Conservation (phyloP, 1,139 yeast genomes). For the Hanseniaspora gamundiae region DNA sequence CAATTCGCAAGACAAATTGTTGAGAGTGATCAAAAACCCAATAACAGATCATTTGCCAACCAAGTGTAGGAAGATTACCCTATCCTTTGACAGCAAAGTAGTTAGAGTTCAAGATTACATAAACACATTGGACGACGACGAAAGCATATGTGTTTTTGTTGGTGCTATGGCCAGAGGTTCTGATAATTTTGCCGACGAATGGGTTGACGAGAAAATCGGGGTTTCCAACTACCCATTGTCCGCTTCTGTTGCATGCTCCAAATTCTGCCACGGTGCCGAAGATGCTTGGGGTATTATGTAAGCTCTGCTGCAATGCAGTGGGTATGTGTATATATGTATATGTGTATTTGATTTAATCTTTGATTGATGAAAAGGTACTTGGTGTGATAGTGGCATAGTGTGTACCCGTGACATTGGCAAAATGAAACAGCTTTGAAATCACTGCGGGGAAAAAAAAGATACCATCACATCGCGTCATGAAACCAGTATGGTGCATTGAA, state of each 20-base stretch:
- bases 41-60: slow-evolving; percentile 94
- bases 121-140: slow-evolving; percentile 66
- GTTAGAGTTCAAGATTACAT: slow-evolving; percentile 84
- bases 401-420: no score
- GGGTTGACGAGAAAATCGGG: slow-evolving; percentile 90
- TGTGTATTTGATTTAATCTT: neutral
- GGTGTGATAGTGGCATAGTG: no score
- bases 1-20: slow-evolving; percentile 83
- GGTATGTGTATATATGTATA: neutral
- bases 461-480: no score
- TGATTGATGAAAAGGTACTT: no score
- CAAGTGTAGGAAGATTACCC: slow-evolving; percentile 84
- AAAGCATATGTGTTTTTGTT: slow-evolving; percentile 92
- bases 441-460: no score
- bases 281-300: slow-evolving; percentile 84
- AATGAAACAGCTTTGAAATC: neutral
- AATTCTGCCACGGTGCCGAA: slow-evolving; percentile 97
- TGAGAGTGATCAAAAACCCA: slow-evolving; percentile 92
- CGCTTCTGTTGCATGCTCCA: slow-evolving; percentile 96
- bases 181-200: slow-evolving; percentile 95
- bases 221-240: slow-evolving; percentile 90
- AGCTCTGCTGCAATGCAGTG: neutral
- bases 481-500: neutral
- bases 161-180: slow-evolving; percentile 99
- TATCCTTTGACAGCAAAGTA: slow-evolving; percentile 89